These are phyloP conservation scores for Amanita molliuscula DNA, from an alignment of 768 basidiomycete genomes.

Conservation along the genomic window DNA sequence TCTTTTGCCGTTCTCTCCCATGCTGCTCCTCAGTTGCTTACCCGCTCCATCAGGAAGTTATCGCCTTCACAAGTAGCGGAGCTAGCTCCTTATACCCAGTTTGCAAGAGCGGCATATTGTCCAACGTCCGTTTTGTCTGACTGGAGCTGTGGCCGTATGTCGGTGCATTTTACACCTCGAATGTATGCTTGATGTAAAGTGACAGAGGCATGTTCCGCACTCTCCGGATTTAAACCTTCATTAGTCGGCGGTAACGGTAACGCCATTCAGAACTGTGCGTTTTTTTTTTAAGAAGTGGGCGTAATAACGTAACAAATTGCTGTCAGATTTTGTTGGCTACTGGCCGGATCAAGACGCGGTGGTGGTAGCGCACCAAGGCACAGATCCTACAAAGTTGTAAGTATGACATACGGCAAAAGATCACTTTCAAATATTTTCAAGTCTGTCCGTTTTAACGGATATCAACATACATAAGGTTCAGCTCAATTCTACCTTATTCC, in stretches of 20 bases:
- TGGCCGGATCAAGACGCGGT: conserved; percentile 39
- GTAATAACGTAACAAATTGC: not conserved
- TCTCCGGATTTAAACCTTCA: conserved; percentile 29
- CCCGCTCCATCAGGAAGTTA: conserved; percentile 14
- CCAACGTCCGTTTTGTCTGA: conserved; percentile 20
- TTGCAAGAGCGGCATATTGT: conserved; percentile 50
- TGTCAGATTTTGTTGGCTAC: conserved; percentile 44
- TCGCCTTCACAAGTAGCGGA: conserved; percentile 22
- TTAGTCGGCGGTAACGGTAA: conserved; percentile 42
- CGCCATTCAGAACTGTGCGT: conserved; percentile 35
- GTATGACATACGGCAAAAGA: conserved; percentile 4
- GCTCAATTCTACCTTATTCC: conserved; percentile 41
- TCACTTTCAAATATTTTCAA: conserved; percentile 11
- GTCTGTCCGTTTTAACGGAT: conserved; percentile 43
- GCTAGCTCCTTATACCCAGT: conserved; percentile 38
- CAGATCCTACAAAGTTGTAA: conserved; percentile 45
- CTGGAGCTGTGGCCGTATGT: conserved; percentile 37
- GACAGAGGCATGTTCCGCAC: conserved; percentile 29
- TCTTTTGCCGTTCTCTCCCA: not conserved
- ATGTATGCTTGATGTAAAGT: not conserved
- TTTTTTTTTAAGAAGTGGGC: not conserved
- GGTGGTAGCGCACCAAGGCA: conserved; percentile 55
- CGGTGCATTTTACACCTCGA: not conserved
- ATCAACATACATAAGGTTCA: conserved; percentile 25
- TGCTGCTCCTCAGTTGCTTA: conserved; percentile 9